Base-by-base conservation (phyloP, 1,284 basidiomycete genomes). In the Coniophora puteana region DNA sequence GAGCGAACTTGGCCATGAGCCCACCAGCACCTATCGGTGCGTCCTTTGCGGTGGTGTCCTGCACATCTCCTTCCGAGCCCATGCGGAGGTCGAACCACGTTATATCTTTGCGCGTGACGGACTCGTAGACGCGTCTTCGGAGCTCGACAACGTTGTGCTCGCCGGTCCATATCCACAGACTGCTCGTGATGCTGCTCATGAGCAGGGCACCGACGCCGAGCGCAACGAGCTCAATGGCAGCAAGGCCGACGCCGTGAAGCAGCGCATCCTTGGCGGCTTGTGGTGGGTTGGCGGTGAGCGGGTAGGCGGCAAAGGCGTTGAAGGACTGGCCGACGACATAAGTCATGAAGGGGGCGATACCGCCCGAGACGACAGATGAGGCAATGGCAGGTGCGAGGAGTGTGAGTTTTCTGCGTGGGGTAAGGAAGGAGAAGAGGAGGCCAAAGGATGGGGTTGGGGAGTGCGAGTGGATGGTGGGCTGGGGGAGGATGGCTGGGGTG, bases 331-430 rank as follows among this genome's bases (percentile, higher is more conserved):
- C 94, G 49, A 98, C 72, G 49, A 95, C 79, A 40, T 80, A 76
- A 5, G 95, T 94, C 93, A 98, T 97, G 69, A 89, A 89, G 1
- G 95, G 91, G 0, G 89, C 91, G 26, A 97, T 73, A 26, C 83
- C 78, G 31, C 92, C 89, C 0, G 83, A 74, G 30, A 79, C 64
- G 28, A 91, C 45, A 4, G 91, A 87, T 20, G 81, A 72, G 31
- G 78, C 14, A 39, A 88, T 51, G 4, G 88, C 92, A 1, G 94
- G 94, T 20, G 84, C 49, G 38, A 94, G 65, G 45, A 92, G 69
- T 17, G 66, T 50, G 40, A 70, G 55, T 49, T 71, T 58, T 48
- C 81, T 76, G 26, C 67, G 64, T 11, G 64, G 57, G 0, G 72
- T 65, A 42, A 77, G 66, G 47, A 78, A 66, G 2, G 73, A 69